Conservation (phyloP, 306 rosid species). For the Luffa aegyptiaca region DNA sequence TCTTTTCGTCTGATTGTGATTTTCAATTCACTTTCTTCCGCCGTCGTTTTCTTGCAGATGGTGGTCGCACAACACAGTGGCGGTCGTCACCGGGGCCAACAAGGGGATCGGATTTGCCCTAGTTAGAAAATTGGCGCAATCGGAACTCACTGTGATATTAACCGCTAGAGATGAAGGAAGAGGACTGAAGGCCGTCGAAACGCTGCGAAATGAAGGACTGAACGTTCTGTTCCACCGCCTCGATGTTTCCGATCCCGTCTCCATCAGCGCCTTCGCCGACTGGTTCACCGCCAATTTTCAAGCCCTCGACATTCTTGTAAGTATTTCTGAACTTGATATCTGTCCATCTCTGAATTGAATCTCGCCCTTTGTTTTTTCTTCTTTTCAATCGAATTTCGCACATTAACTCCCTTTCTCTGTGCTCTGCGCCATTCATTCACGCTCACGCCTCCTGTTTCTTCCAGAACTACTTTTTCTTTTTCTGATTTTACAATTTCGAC, state of each 20-base stretch:
- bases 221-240: slow-evolving; percentile 35
- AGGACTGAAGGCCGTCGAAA: slow-evolving; percentile 43
- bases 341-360: neutral
- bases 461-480: neutral
- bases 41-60: slow-evolving; percentile 31
- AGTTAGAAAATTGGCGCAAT: slow-evolving; percentile 48
- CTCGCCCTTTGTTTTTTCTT: neutral
- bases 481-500: neutral
- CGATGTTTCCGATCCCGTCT: slow-evolving; percentile 60
- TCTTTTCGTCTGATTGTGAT: neutral
- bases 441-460: neutral
- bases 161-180: slow-evolving; percentile 52
- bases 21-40: neutral
- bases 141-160: slow-evolving; percentile 58
- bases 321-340: neutral
- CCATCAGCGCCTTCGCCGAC: slow-evolving; percentile 40
- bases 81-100: slow-evolving; percentile 86
- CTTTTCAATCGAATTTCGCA: neutral
- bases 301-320: slow-evolving; percentile 67
- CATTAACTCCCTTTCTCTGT: neutral
- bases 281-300: slow-evolving; percentile 39
- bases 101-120: slow-evolving; percentile 76
- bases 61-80: slow-evolving; percentile 76
- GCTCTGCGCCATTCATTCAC: neutral
- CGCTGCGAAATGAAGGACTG: slow-evolving; percentile 34